phyloP scores from a whole-genome alignment of 108 stramenopile genomes.

The Seminavis robusta region DNA sequence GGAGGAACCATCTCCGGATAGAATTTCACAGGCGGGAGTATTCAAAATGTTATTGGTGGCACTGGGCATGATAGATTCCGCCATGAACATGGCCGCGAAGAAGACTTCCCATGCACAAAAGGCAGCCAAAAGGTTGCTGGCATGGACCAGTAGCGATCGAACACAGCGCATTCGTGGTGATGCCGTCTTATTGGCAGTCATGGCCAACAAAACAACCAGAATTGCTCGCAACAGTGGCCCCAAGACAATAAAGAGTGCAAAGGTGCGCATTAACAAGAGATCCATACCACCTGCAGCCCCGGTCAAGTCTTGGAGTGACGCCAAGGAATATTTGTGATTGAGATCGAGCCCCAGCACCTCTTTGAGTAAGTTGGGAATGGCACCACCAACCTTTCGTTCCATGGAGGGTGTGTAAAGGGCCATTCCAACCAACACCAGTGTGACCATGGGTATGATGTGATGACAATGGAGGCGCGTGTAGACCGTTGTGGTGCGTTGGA shows the following conservation, averaged over 20 bases:
- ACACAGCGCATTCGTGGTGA: no score
- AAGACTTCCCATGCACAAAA: conserved; percentile 91
- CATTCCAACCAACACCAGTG: conserved; percentile 31
- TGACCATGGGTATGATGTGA: conserved; percentile 19
- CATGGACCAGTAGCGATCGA: no score
- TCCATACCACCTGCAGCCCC: conserved; percentile 85
- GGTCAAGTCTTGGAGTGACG: conserved; percentile 64
- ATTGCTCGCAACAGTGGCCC: conserved; percentile 38
- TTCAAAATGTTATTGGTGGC: conserved; percentile 74
- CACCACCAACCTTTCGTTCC: conserved; percentile 74
- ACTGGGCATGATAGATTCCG: conserved; percentile 74
- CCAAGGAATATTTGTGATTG: conserved; percentile 62
- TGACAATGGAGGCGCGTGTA: no score
- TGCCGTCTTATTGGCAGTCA: not conserved
- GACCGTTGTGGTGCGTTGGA: no score
- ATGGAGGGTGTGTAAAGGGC: conserved; percentile 65
- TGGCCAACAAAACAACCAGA: conserved; percentile 20
- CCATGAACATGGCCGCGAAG: conserved; percentile 67
- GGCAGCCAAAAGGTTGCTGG: conserved; percentile 64
- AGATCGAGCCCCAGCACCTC: conserved; percentile 74
- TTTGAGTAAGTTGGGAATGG: conserved; percentile 64
- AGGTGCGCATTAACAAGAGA: conserved; percentile 75
- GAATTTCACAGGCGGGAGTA: conserved; percentile 25
- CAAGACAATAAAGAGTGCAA: conserved; percentile 58
- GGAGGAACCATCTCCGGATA: conserved; percentile 39